Percentiles rank a stretch among this genome's conserved stretches.
phyloP scores from a whole-genome alignment of 192 early-diverging fungal species.

The Gonapodya sp. region DNA sequence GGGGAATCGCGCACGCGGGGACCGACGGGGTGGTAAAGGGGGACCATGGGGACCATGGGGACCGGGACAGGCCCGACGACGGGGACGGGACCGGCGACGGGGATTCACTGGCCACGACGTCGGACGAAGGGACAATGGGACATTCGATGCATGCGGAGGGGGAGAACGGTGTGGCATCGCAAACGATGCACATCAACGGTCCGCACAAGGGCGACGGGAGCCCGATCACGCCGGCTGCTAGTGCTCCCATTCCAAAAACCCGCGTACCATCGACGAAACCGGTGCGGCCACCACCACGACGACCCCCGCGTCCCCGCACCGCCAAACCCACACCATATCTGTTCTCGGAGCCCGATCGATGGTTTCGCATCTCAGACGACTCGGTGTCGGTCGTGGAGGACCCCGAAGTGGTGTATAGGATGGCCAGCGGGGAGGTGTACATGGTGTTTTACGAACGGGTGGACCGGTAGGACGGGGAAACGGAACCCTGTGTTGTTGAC shows the following conservation, averaged over 20 bases:
- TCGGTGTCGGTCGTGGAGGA: conserved; percentile 24
- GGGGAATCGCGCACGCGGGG: too few species aligned
- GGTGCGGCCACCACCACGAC: neutral
- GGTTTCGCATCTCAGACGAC: conserved; percentile 62
- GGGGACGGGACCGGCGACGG: too few species aligned
- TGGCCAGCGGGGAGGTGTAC: neutral
- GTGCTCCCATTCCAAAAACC: neutral
- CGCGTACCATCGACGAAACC: neutral
- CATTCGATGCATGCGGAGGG: too few species aligned
- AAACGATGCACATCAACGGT: too few species aligned
- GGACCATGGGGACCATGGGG: too few species aligned
- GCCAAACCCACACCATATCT: neutral
- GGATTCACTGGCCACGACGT: too few species aligned
- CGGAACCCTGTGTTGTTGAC: neutral
- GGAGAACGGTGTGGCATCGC: too few species aligned
- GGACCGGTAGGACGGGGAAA: neutral
- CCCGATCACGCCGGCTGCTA: too few species aligned
- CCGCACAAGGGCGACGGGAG: too few species aligned
- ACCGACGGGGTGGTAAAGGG: too few species aligned
- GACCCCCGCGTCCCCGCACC: neutral
- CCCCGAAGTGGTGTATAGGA: neutral
- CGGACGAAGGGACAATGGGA: too few species aligned
- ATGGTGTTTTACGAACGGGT: conserved; percentile 5
- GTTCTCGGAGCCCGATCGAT: conserved; percentile 17
- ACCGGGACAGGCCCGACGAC: too few species aligned